A percentile compares a stretch with the other conserved stretches of the same genome.
These are phyloP conservation scores for Phytophthora pisi DNA, from an alignment of 352 stramenopile species.

Conservation along the genomic window DNA sequence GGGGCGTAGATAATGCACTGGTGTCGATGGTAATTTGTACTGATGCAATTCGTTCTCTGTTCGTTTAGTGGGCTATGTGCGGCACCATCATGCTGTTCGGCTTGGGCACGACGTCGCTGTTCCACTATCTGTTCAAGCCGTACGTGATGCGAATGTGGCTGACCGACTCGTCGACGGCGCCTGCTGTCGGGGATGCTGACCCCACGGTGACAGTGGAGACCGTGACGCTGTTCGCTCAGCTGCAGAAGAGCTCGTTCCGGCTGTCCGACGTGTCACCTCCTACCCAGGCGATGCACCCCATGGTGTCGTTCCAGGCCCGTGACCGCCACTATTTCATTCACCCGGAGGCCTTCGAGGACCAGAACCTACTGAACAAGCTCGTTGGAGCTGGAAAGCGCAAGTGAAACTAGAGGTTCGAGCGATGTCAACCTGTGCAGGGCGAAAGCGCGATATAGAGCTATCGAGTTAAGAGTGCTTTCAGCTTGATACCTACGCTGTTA, in stretches of 20 bases:
- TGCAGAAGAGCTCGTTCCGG: constrained; percentile 57
- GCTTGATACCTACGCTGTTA: not conserved
- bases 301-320: constrained; percentile 80
- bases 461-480: not conserved
- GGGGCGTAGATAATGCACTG: not conserved
- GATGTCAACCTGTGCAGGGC: not conserved
- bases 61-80: constrained; percentile 84
- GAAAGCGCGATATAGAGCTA: not conserved
- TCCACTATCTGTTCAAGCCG: constrained; percentile 87
- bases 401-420: constrained; percentile 4
- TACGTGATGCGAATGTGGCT: constrained; percentile 88
- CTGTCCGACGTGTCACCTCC: constrained; percentile 65
- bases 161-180: constrained; percentile 3
- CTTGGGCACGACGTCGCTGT: constrained; percentile 80
- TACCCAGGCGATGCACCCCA: constrained; percentile 77
- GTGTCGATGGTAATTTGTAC: not conserved
- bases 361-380: constrained; percentile 60
- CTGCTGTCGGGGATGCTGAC: constrained; percentile 26
- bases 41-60: constrained; percentile 12
- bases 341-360: constrained; percentile 70
- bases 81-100: constrained; percentile 90
- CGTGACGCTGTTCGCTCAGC: constrained; percentile 69
- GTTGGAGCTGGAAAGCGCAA: constrained; percentile 29
- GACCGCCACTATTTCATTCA: constrained; percentile 83
- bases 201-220: constrained; percentile 68